A percentile compares a stretch with the other conserved stretches of the same genome.
These are phyloP conservation scores for Leonotis leonurus DNA, from an alignment of 257 asterid genomes.

Conservation along the genomic window DNA sequence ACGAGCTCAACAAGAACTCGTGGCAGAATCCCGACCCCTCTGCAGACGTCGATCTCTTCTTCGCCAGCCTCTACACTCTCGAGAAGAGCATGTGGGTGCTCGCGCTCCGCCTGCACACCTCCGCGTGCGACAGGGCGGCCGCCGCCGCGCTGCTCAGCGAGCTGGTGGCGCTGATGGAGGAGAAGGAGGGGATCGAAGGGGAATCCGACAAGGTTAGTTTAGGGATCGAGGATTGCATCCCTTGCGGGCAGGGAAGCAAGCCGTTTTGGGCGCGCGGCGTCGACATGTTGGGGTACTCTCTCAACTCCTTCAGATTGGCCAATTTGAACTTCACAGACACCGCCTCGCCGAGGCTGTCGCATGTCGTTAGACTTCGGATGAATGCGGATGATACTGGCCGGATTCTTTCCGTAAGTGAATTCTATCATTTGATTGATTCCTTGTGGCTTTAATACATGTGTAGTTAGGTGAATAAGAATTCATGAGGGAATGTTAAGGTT, in stretches of 20 bases:
- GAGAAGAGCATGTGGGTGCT: slow-evolving; percentile 33
- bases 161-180: slow-evolving; percentile 32
- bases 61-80: slow-evolving; percentile 48
- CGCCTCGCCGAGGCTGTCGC: slow-evolving; percentile 46
- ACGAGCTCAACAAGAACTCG: slow-evolving; percentile 52
- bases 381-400: slow-evolving; percentile 39
- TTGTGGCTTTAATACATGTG: no score
- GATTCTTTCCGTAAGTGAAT: slow-evolving; percentile 55
- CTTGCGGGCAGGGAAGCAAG: slow-evolving; percentile 55
- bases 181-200: slow-evolving; percentile 17
- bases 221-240: slow-evolving; percentile 67
- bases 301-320: slow-evolving; percentile 61
- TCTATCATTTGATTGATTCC: neutral
- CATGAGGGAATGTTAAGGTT: no score
- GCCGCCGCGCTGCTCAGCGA: slow-evolving; percentile 55
- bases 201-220: slow-evolving; percentile 31
- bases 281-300: slow-evolving; percentile 72
- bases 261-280: slow-evolving; percentile 88
- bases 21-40: slow-evolving; percentile 43
- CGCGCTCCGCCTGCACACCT: slow-evolving; percentile 68
- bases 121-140: slow-evolving; percentile 68
- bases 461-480: no score
- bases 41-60: slow-evolving; percentile 39
- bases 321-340: slow-evolving; percentile 48
- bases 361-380: slow-evolving; percentile 53